These are phyloP conservation scores for Penicillium silybi DNA, from an alignment of 495 filamentous ascomycete genomes.

Conservation along the genomic window DNA sequence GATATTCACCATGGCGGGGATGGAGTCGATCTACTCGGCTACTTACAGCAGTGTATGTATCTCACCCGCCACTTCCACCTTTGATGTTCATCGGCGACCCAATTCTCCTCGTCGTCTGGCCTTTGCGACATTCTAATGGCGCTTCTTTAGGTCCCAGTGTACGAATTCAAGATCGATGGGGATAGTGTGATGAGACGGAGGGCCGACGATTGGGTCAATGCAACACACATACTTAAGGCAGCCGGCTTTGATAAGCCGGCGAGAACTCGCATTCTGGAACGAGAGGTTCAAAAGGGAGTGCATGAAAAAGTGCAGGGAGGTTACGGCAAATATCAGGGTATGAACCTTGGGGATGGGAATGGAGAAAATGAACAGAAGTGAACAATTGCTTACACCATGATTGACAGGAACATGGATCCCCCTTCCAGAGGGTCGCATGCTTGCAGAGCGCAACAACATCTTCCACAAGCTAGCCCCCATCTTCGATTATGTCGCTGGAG, in stretches of 20 bases:
- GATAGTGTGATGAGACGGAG: conserved; percentile 90
- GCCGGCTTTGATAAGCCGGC: conserved; percentile 84
- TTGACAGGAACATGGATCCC: conserved; percentile 89
- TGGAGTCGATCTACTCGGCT: conserved; percentile 69
- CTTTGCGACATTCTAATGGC: not conserved
- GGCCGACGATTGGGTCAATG: conserved; percentile 87
- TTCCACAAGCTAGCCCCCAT: conserved; percentile 77
- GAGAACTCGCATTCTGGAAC: conserved; percentile 87
- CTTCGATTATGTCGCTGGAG: conserved; percentile 83
- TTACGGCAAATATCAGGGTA: conserved; percentile 97
- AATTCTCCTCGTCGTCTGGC: not conserved
- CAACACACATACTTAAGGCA: conserved; percentile 91
- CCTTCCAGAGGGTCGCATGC: conserved; percentile 69
- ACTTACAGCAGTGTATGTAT: conserved; percentile 87
- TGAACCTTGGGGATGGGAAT: not conserved
- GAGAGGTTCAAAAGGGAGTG: conserved; percentile 91
- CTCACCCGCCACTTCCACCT: not conserved
- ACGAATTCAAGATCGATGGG: conserved; percentile 74
- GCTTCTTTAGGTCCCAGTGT: conserved; percentile 73
- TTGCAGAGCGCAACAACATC: conserved; percentile 82
- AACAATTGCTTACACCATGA: conserved; percentile 12
- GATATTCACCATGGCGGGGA: conserved; percentile 39
- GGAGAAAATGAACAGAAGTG: not conserved
- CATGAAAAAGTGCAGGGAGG: conserved; percentile 98
- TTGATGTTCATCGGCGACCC: not conserved